Conservation (phyloP, 2,329 filamentous ascomycete genomes). For the Penicillium griseofulvum region DNA sequence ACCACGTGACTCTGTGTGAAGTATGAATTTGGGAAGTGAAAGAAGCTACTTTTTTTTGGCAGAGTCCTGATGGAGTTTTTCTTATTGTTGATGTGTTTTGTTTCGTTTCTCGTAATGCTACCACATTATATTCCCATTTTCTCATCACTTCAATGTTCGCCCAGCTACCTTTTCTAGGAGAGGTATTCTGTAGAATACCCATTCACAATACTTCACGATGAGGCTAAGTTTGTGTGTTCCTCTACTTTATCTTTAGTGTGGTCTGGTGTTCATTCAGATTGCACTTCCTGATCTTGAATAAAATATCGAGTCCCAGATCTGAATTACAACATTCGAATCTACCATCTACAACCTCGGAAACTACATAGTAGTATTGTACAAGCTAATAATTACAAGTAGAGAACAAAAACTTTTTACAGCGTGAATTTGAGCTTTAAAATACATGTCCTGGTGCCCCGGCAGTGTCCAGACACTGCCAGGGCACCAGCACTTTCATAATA, state of each 20-base stretch:
- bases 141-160: too few species aligned
- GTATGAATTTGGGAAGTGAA: not conserved
- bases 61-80: too few species aligned
- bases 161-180: not conserved
- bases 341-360: not conserved
- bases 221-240: not conserved
- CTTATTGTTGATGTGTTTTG: too few species aligned
- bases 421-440: not conserved
- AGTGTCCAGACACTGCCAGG: not conserved
- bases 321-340: not conserved
- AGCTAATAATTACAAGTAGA: not conserved
- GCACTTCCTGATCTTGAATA: not conserved
- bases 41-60: not conserved
- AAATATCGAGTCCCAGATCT: not conserved
- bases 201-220: not conserved
- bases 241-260: not conserved
- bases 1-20: not conserved
- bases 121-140: too few species aligned
- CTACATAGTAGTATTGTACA: not conserved
- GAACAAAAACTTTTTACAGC: not conserved
- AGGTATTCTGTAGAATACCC: too few species aligned
- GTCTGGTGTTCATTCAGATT: not conserved
- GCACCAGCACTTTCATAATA: not conserved
- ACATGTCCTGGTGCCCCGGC: constrained; percentile 3
- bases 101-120: too few species aligned